phyloP scores from a whole-genome alignment of 2,329 filamentous ascomycete genomes.

The Aspergillus puulaauensis region DNA sequence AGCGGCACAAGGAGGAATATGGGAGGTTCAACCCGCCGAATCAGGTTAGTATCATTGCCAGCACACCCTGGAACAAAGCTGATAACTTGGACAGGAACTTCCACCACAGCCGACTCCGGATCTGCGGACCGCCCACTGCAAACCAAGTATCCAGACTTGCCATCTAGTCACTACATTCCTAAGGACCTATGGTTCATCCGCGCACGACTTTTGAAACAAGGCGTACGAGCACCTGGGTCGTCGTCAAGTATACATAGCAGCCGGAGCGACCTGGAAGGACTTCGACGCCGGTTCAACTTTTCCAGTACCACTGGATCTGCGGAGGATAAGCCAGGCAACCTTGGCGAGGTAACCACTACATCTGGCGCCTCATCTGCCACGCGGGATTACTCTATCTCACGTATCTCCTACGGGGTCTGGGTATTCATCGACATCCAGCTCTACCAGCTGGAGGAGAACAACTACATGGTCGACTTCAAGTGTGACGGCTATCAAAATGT shows the following conservation, averaged over 20 bases:
- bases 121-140: slow-evolving; percentile 40
- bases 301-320: slow-evolving; percentile 32
- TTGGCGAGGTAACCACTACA: slow-evolving; percentile 30
- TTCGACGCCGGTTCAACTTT: slow-evolving; percentile 40
- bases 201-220: slow-evolving; percentile 81
- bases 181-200: slow-evolving; percentile 94
- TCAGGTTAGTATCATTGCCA: slow-evolving; percentile 30
- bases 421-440: slow-evolving; percentile 96
- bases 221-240: slow-evolving; percentile 59
- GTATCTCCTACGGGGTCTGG: slow-evolving; percentile 69
- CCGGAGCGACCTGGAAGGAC: slow-evolving; percentile 42
- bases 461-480: slow-evolving; percentile 97
- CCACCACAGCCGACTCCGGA: slow-evolving; percentile 37
- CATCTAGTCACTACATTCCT: slow-evolving; percentile 74
- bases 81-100: slow-evolving; percentile 21
- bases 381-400: slow-evolving; percentile 34
- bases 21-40: slow-evolving; percentile 61
- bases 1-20: slow-evolving; percentile 81
- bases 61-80: neutral
- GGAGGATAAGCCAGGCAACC: slow-evolving; percentile 33
- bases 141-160: slow-evolving; percentile 44
- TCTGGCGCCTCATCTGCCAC: slow-evolving; percentile 40
- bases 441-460: slow-evolving; percentile 87
- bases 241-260: slow-evolving; percentile 40
- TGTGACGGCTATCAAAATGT: slow-evolving; percentile 96